These are phyloP conservation scores for Epichloe hybrida DNA, from an alignment of 2,329 filamentous ascomycete species.

Conservation along the genomic window DNA sequence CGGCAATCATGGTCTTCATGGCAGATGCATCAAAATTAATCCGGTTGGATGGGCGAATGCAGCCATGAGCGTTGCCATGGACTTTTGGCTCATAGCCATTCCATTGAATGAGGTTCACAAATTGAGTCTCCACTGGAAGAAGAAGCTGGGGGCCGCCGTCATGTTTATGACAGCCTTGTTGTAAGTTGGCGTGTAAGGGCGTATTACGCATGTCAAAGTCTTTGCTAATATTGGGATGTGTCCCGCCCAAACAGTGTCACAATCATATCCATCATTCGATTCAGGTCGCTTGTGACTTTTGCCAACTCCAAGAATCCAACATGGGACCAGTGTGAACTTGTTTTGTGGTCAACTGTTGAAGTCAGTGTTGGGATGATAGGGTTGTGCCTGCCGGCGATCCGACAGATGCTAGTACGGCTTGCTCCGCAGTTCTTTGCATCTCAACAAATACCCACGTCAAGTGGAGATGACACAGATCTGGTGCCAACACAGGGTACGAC, in stretches of 20 bases:
- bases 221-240: too few relatives aligned
- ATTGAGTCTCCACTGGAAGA: conserved; percentile 24
- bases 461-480: too few relatives aligned
- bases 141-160: conserved; percentile 25
- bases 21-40: conserved; percentile 31
- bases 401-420: background rate
- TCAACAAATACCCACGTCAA: background rate
- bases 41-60: conserved; percentile 31
- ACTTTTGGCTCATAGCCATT: conserved; percentile 31
- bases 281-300: conserved; percentile 9
- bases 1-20: conserved; percentile 24
- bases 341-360: conserved; percentile 11
- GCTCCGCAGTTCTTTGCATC: background rate
- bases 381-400: background rate
- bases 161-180: conserved; percentile 22
- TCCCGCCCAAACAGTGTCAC: conserved; percentile 7
- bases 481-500: too few relatives aligned
- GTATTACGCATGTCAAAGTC: too few relatives aligned
- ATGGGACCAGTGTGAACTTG: conserved; percentile 8
- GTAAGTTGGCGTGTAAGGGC: background rate
- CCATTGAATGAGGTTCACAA: conserved; percentile 25
- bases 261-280: conserved; percentile 10
- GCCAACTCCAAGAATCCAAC: conserved; percentile 10
- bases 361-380: conserved; percentile 1
- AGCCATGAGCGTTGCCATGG: conserved; percentile 29